phyloP scores from a whole-genome alignment of 2,329 filamentous ascomycete species.

The Paraphoma chrysanthemicola region DNA sequence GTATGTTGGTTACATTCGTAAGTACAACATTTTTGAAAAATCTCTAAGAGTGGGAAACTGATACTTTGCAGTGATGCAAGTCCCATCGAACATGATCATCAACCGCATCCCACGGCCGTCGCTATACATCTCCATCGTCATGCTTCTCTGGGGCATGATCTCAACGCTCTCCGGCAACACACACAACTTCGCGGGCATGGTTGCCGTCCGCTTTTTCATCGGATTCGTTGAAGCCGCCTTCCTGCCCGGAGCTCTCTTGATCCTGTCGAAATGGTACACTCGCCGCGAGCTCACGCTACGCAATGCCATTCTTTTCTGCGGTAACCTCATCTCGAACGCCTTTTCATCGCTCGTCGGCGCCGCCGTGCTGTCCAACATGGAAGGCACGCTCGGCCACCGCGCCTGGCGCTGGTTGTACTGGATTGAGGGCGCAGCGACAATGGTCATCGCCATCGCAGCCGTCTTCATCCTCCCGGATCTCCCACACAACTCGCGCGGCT shows the following conservation, averaged over 20 bases:
- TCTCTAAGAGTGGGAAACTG: background rate
- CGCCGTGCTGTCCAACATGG: constrained; percentile 48
- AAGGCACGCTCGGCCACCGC: constrained; percentile 40
- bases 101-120: constrained; percentile 43
- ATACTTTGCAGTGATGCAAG: constrained; percentile 21
- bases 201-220: constrained; percentile 47
- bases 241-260: constrained; percentile 68
- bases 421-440: constrained; percentile 49
- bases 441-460: constrained; percentile 40
- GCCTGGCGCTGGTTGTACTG: constrained; percentile 51
- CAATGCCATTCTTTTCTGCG: constrained; percentile 52
- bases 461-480: constrained; percentile 43
- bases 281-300: constrained; percentile 55
- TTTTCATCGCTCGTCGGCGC: constrained; percentile 55
- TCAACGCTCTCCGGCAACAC: constrained; percentile 44
- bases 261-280: constrained; percentile 73
- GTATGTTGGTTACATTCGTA: constrained; percentile 21
- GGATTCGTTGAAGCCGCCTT: constrained; percentile 55
- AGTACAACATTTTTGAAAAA: background rate
- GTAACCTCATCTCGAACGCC: constrained; percentile 52
- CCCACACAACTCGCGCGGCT: constrained; percentile 52
- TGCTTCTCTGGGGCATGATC: constrained; percentile 50
- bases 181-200: constrained; percentile 45
- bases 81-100: constrained; percentile 56
- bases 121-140: constrained; percentile 46